Conservation (phyloP, 441 rosid species). For the Pelargonium cotyledonis region DNA sequence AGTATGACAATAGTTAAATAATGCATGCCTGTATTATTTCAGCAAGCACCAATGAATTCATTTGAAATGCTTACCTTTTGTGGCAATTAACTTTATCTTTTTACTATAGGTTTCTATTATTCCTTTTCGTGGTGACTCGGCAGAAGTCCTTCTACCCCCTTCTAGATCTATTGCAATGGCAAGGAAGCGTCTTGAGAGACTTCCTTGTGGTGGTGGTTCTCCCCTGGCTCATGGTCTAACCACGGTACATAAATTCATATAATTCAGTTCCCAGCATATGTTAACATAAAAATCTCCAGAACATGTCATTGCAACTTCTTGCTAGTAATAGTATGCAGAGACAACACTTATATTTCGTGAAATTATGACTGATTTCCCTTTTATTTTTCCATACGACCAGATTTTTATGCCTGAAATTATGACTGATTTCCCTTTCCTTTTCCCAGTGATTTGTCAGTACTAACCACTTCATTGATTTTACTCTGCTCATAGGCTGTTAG, state of each 20-base stretch:
- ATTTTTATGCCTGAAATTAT: background rate
- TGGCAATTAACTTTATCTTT: slow-evolving; percentile 8
- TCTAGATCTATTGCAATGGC: slow-evolving; percentile 99
- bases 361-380: background rate
- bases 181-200: slow-evolving; percentile 93
- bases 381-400: background rate
- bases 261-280: slow-evolving; percentile 3
- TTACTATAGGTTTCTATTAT: slow-evolving; percentile 74
- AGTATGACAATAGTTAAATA: background rate
- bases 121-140: slow-evolving; percentile 96
- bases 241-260: slow-evolving; percentile 46
- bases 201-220: slow-evolving; percentile 99
- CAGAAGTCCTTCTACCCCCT: slow-evolving; percentile 92
- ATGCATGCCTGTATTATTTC: background rate
- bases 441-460: background rate
- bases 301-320: background rate
- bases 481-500: slow-evolving; percentile 60
- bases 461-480: background rate
- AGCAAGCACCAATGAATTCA: background rate
- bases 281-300: background rate
- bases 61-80: background rate
- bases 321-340: no score
- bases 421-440: no score
- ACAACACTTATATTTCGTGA: no score
- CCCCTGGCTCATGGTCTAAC: slow-evolving; percentile 98